These are phyloP conservation scores for Calamus simplicifolius DNA, from an alignment of 176 grass and related monocot genomes.

Conservation along the genomic window DNA sequence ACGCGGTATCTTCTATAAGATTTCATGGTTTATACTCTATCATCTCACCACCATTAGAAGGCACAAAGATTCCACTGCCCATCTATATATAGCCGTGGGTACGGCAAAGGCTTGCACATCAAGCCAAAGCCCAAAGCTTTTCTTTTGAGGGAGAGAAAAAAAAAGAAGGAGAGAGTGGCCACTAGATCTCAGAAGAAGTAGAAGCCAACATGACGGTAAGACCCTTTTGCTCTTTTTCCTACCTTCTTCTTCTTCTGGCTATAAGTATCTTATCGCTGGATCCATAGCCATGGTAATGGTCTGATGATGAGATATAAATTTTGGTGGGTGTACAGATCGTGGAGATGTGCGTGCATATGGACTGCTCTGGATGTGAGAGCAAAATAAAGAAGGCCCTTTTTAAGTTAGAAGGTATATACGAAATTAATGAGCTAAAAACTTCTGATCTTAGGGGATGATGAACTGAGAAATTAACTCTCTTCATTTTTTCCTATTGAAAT, in stretches of 20 bases:
- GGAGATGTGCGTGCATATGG: slow-evolving; percentile 67
- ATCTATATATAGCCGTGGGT: too few species aligned
- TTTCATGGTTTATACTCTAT: not conserved
- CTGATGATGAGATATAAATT: not conserved
- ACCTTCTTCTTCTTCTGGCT: not conserved
- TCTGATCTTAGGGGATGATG: too few species aligned
- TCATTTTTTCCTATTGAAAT: too few species aligned
- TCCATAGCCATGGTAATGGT: not conserved
- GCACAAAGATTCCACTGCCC: too few species aligned
- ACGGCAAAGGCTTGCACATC: too few species aligned
- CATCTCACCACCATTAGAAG: too few species aligned
- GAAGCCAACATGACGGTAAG: slow-evolving; percentile 30
- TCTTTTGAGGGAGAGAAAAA: not conserved
- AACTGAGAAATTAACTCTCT: too few species aligned
- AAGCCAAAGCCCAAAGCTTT: too few species aligned
- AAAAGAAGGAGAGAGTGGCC: not conserved
- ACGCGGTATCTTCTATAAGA: not conserved
- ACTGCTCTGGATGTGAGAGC: slow-evolving; percentile 70
- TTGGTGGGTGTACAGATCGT: slow-evolving; percentile 33
- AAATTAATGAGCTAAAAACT: too few species aligned
- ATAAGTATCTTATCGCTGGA: not conserved
- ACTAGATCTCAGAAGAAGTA: not conserved
- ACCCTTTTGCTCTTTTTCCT: not conserved
- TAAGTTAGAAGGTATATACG: slow-evolving; percentile 37
- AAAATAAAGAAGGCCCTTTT: slow-evolving; percentile 61